Evolutionary conservation across 1,284 basidiomycete genomes (phyloP), one percentile per base, ranked within the genome.

Genomic region (Entoloma clypeatum): DNA sequence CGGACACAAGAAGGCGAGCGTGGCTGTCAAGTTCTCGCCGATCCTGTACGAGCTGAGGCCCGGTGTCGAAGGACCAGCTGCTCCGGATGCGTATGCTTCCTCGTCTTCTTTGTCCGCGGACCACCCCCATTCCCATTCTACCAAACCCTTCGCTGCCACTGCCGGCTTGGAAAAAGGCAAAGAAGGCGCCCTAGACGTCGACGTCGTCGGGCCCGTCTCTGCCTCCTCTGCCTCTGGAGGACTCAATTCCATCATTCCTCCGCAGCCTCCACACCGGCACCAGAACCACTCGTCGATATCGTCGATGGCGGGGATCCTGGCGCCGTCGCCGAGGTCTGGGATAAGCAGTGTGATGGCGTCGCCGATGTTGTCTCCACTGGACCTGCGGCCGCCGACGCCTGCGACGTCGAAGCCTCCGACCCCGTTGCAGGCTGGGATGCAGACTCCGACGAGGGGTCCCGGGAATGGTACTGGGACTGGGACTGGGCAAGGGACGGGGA

Each of bases 11-110:
- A 95, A 95, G 48, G 86, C 93, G 0, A 92, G 89, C 52, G 83
- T 98, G 2, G 94, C 90, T 0, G 92, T 99, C 33, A 76, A 85
- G 36, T 99, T 99, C 67, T 95, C 89, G 24, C 95, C 95, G 0
- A 77, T 98, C 21, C 65, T 99, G 24, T 98, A 95, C 58, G 90
- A 95, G 55, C 71, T 98, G 21, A 75, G 94, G 14, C 65, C 73
- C 3, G 72, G 70, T 24, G 75, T 85, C 1, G 60, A 68, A 35
- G 67, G 69, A n/a, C 55, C 61, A 4, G 63, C 65, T 27, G 42
- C 45, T 11, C 47, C n/a, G n/a, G n/a, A n/a, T n/a, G n/a, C n/a
- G n/a, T n/a, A n/a, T n/a, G n/a, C n/a, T n/a, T n/a, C n/a, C n/a
- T n/a, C n/a, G n/a, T n/a, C n/a, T n/a, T n/a, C n/a, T n/a, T n/a